A percentile compares a stretch with the other conserved stretches of the same genome.
phyloP scores from a whole-genome alignment of 2,329 filamentous ascomycete genomes.

The Ramularia endophylla region DNA sequence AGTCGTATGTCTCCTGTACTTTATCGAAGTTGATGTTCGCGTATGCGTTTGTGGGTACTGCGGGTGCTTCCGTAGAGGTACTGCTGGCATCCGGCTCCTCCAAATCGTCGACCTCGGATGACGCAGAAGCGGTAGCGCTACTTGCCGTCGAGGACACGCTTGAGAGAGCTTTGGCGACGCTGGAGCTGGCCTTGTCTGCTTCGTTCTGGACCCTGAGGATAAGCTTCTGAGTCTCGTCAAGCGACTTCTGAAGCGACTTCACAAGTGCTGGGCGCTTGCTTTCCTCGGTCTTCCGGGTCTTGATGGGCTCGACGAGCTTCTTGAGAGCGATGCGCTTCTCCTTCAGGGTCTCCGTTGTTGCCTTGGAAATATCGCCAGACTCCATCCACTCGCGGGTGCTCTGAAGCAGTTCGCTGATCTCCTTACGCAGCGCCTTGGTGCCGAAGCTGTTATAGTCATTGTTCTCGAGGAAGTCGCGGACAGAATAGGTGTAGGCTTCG shows the following conservation, averaged over 20 bases:
- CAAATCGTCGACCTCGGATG: constrained; percentile 62
- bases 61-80: constrained; percentile 36
- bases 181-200: constrained; percentile 54
- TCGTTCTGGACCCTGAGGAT: constrained; percentile 63
- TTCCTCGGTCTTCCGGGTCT: constrained; percentile 68
- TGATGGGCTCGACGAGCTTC: constrained; percentile 69
- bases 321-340: constrained; percentile 71
- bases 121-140: constrained; percentile 12
- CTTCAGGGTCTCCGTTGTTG: constrained; percentile 67
- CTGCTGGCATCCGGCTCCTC: constrained; percentile 58
- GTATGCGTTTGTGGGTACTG: constrained; percentile 56
- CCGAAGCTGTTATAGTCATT: constrained; percentile 67
- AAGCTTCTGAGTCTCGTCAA: constrained; percentile 67
- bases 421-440: constrained; percentile 59
- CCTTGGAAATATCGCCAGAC: constrained; percentile 62
- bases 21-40: constrained; percentile 63
- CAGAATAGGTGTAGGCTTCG: constrained; percentile 88
- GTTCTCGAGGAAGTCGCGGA: constrained; percentile 74
- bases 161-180: constrained; percentile 34
- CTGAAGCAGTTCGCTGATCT: constrained; percentile 62
- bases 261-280: constrained; percentile 65
- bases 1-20: constrained; percentile 57
- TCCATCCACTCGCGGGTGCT: constrained; percentile 86
- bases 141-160: constrained; percentile 24
- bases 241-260: constrained; percentile 59